Evolutionary conservation across 768 basidiomycete genomes (phyloP).

Genomic region (Boletellus emodensis): DNA sequence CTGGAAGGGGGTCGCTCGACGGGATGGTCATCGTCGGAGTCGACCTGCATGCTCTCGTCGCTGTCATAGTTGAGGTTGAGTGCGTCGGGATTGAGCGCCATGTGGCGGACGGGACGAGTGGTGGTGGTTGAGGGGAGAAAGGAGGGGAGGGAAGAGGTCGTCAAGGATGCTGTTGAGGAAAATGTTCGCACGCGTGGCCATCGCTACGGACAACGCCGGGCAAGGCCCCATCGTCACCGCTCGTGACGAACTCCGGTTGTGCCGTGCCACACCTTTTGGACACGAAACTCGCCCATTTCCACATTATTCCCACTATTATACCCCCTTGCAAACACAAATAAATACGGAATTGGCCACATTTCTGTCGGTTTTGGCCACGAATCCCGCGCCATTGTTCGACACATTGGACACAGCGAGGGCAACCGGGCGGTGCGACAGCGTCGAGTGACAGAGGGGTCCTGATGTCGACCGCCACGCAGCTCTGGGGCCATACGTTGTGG

Average conservation of each 20-base stretch:
- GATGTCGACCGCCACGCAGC: too few species aligned
- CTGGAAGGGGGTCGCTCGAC: constrained; percentile 14
- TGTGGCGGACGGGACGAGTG: constrained; percentile 24
- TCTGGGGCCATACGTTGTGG: neutral
- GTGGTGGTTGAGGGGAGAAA: constrained; percentile 36
- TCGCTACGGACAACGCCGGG: constrained; percentile 41
- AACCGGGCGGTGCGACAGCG: too few species aligned
- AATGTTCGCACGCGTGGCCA: constrained; percentile 40
- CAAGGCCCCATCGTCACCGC: constrained; percentile 42
- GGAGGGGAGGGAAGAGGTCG: constrained; percentile 33
- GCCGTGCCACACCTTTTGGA: constrained; percentile 31
- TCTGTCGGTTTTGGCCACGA: too few species aligned
- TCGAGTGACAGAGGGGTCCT: too few species aligned
- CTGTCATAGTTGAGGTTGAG: constrained; percentile 53
- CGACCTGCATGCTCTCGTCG: constrained; percentile 66
- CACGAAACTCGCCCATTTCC: constrained; percentile 22
- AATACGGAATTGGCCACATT: neutral
- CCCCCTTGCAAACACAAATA: neutral
- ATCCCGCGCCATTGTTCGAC: too few species aligned
- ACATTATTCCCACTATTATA: constrained; percentile 2
- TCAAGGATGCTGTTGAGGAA: constrained; percentile 41
- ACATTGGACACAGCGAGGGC: too few species aligned
- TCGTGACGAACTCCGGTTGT: constrained; percentile 38
- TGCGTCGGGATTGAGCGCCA: constrained; percentile 38
- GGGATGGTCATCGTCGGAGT: constrained; percentile 48